Evolutionary conservation across 73 alveolate genomes (phyloP).

Genomic region (Paramecium pentaurelia): DNA sequence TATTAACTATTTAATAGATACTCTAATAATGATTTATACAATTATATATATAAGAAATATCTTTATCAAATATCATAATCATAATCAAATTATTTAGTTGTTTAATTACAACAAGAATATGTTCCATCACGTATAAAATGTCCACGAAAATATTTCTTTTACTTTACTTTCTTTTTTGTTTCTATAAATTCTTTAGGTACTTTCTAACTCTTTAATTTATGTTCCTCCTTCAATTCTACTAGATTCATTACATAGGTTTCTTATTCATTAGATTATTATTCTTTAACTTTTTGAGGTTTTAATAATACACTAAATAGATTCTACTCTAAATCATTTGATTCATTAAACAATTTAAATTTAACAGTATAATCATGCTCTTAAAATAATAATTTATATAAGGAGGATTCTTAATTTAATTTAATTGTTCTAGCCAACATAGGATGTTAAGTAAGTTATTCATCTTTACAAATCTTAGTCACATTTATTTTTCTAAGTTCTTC

Average conservation of each 20-base stretch:
- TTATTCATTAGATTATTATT: neutral
- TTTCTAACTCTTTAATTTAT: neutral
- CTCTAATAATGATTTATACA: neutral
- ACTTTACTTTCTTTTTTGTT: neutral
- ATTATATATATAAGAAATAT: neutral
- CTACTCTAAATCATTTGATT: neutral
- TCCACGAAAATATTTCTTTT: neutral
- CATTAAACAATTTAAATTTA: neutral
- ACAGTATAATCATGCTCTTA: neutral
- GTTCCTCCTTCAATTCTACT: neutral
- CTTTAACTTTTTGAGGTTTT: neutral
- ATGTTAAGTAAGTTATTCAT: neutral
- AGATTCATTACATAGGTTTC: neutral
- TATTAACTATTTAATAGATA: neutral
- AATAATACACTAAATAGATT: neutral
- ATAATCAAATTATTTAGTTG: neutral
- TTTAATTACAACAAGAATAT: neutral
- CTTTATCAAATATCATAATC: neutral
- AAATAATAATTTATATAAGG: neutral
- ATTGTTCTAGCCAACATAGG: neutral
- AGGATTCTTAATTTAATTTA: neutral
- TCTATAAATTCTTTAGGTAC: neutral
- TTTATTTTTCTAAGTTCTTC: neutral
- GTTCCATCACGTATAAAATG: neutral
- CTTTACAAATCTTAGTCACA: neutral